These are phyloP conservation scores for Cladosporium sp. DNA, from an alignment of 2,329 filamentous ascomycete species.

Conservation along the genomic window DNA sequence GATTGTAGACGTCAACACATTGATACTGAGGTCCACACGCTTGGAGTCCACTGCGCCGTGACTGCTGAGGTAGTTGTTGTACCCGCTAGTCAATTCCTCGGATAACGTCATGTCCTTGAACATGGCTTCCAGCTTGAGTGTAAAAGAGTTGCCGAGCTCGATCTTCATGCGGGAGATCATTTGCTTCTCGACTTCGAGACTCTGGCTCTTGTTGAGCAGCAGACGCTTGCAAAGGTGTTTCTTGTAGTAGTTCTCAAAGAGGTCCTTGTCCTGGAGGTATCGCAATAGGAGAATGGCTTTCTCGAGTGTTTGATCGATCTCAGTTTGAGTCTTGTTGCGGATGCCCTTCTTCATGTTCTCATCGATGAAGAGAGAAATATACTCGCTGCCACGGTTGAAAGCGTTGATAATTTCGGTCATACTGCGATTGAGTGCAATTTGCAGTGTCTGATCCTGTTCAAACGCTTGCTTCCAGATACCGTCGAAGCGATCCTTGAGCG, in stretches of 20 bases:
- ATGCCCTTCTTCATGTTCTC: constrained; percentile 93
- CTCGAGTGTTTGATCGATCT: constrained; percentile 79
- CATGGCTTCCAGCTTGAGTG: constrained; percentile 90
- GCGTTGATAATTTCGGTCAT: constrained; percentile 91
- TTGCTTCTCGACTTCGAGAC: constrained; percentile 86
- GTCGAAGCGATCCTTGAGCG: constrained; percentile 87
- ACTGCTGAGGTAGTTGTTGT: constrained; percentile 65
- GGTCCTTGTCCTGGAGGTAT: constrained; percentile 86
- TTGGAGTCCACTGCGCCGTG: constrained; percentile 54
- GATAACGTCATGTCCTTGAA: constrained; percentile 94
- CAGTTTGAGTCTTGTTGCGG: constrained; percentile 84
- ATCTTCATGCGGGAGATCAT: constrained; percentile 98
- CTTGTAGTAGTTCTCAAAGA: constrained; percentile 97
- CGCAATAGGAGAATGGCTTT: constrained; percentile 85
- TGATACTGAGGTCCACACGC: constrained; percentile 75
- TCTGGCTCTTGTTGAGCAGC: constrained; percentile 83
- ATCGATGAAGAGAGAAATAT: constrained; percentile 93
- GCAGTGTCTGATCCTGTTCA: constrained; percentile 67
- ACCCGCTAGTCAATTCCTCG: constrained; percentile 72
- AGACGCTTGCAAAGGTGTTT: constrained; percentile 88
- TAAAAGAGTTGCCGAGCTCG: constrained; percentile 92
- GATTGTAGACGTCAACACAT: constrained; percentile 85
- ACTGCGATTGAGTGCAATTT: constrained; percentile 78
- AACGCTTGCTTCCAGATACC: constrained; percentile 71
- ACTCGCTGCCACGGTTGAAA: constrained; percentile 80